Conservation (phyloP, 1,284 basidiomycete genomes). For the Ceraceosorus guamensis region DNA sequence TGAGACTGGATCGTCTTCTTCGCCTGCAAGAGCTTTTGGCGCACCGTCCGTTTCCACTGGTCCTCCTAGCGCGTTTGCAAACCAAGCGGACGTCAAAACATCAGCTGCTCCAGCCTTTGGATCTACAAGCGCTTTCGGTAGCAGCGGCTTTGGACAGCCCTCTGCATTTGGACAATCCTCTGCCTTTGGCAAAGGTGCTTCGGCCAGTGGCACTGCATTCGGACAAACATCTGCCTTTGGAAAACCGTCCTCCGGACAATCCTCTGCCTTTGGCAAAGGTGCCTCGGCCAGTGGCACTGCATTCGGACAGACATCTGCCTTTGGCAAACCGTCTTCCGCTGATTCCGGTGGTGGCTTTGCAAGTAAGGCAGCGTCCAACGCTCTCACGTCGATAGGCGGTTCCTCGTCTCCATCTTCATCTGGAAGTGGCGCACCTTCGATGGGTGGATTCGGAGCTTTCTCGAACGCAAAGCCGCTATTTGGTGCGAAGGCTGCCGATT, state of each 20-base stretch:
- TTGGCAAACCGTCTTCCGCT: background rate
- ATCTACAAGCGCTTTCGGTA: no score
- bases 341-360: background rate
- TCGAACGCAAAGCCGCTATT: no score
- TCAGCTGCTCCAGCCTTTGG: no score
- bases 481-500: no score
- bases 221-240: no score
- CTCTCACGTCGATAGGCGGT: background rate
- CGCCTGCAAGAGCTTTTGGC: background rate
- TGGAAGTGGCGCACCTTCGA: no score
- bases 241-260: background rate
- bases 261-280: constrained; percentile 9
- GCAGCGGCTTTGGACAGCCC: constrained; percentile 11
- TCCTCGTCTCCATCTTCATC: background rate
- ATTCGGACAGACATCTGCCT: no score
- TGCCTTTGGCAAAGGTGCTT: constrained; percentile 8
- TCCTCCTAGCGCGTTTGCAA: no score
- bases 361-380: background rate
- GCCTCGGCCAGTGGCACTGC: background rate
- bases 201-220: background rate
- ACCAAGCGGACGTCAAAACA: no score
- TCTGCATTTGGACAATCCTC: constrained; percentile 25
- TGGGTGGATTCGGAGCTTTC: no score
- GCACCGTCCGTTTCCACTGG: constrained; percentile 1
- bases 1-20: background rate